These are phyloP conservation scores for Aspergillus sp. DNA, from an alignment of 2,329 filamentous ascomycete species.

Conservation along the genomic window DNA sequence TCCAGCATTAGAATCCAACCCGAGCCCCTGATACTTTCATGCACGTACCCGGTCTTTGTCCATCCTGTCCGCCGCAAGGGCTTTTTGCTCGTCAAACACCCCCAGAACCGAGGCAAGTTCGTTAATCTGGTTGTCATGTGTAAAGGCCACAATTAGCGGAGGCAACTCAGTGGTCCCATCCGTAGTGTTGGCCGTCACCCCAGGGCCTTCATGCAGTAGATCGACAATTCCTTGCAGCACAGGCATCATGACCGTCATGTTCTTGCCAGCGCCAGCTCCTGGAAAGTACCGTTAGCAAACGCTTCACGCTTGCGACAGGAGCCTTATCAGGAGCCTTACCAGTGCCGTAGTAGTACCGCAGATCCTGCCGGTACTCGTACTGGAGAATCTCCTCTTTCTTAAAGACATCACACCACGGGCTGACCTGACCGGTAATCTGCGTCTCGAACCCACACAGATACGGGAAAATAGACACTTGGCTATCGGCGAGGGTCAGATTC, in stretches of 20 bases:
- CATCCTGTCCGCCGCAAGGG: slow-evolving; percentile 50
- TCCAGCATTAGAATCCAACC: slow-evolving; percentile 22
- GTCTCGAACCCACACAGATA: slow-evolving; percentile 72
- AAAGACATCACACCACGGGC: slow-evolving; percentile 63
- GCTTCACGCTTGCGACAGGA: neutral
- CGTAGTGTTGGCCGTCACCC: slow-evolving; percentile 45
- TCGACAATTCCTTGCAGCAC: slow-evolving; percentile 56
- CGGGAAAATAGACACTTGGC: slow-evolving; percentile 59
- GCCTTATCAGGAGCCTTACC: slow-evolving; percentile 46
- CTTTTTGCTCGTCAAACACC: slow-evolving; percentile 57
- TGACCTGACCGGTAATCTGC: slow-evolving; percentile 62
- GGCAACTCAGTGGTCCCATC: slow-evolving; percentile 49
- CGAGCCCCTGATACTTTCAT: neutral
- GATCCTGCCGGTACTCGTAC: slow-evolving; percentile 67
- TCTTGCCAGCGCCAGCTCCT: slow-evolving; percentile 16
- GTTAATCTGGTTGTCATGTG: slow-evolving; percentile 66
- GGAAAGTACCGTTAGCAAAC: slow-evolving; percentile 47
- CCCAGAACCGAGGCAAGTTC: slow-evolving; percentile 61
- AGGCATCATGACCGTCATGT: slow-evolving; percentile 50
- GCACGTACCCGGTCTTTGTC: slow-evolving; percentile 33
- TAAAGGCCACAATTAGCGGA: slow-evolving; percentile 60
- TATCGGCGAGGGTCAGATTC: slow-evolving; percentile 52
- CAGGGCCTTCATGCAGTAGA: slow-evolving; percentile 52
- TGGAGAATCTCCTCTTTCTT: slow-evolving; percentile 60
- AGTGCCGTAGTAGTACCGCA: slow-evolving; percentile 66